Evolutionary conservation across 2,329 filamentous ascomycete species (phyloP), one percentile per base, ranked within the genome.

Genomic region (Aspergillus terreus): DNA sequence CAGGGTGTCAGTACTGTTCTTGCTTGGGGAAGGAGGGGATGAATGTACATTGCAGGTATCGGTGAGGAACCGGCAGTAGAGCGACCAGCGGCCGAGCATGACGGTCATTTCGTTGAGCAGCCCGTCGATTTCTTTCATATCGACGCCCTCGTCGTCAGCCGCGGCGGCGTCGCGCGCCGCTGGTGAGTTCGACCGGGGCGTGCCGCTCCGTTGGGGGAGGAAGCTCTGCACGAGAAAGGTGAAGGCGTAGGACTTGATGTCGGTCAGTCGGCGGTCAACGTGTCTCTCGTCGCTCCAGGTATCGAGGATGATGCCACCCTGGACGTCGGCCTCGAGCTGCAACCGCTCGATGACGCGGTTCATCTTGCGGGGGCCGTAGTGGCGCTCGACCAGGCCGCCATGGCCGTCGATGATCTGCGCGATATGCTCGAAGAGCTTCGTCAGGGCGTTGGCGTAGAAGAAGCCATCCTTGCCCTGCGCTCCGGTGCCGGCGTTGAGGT

Each of bases 171-270:
- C 76, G 12, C 83, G 82, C 33, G 80, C 70, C 1, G 88, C 88
- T 1, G 92, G 92, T 1, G 92, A 95, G 57, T 81, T 86, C 35
- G 90, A 83, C 42, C 90, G 82, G 2, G 86, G 81, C 2, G 85
- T 85, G 1, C 82, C 83, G 10, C 78, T 77, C 54, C 86, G 86
- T 52, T 90, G 86, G 27, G 82, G 78, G 0, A 96, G 70, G 68
- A 96, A 96, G 73, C 92, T 96, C 71, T 96, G 92, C 0, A 97
- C 92, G 42, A 99, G 76, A 66, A 99, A 99, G 0, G 92, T 96
- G 70, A 96, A 99, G 0, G 94, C 92, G 67, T 99, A 99, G 50
- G 92, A 96, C 74, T 95, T 97, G 70, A 96, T 90, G 64, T 99
- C 94, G 2, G 89, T 97, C 55, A 99, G 77, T 65, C 87, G 90